These are phyloP conservation scores for Aschersonia sp. DNA, from an alignment of 2,329 filamentous ascomycete species.

Conservation along the genomic window DNA sequence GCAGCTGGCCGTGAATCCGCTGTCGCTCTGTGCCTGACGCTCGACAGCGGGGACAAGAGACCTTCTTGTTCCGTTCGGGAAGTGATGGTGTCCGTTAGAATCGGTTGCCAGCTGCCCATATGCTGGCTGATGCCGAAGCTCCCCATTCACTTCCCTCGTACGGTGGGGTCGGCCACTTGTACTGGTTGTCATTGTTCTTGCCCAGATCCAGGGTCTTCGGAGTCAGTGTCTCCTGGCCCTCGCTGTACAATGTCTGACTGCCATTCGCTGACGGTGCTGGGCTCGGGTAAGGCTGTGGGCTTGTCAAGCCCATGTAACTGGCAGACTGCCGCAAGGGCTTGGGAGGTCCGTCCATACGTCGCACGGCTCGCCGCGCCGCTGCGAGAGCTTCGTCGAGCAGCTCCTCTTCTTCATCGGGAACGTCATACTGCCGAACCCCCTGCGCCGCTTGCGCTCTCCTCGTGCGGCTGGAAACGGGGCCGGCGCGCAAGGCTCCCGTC, in stretches of 20 bases:
- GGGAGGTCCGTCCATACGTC: constrained; percentile 44
- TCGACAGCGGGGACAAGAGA: too few species aligned
- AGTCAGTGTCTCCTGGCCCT: constrained; percentile 44
- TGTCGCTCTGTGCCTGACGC: too few species aligned
- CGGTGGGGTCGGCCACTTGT: constrained; percentile 89
- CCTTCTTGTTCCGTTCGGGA: too few species aligned
- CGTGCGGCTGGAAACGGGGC: constrained; percentile 66
- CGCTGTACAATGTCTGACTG: constrained; percentile 61
- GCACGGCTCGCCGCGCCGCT: constrained; percentile 62
- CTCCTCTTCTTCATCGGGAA: constrained; percentile 92
- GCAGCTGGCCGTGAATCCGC: too few species aligned
- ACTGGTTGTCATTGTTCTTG: constrained; percentile 36
- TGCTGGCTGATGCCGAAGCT: constrained; percentile 65
- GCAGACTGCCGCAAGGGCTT: constrained; percentile 44
- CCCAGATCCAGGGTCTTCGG: constrained; percentile 59
- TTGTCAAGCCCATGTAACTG: constrained; percentile 46
- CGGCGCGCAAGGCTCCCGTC: constrained; percentile 36
- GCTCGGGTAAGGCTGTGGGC: constrained; percentile 41
- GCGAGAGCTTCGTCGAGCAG: constrained; percentile 78
- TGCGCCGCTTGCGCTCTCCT: constrained; percentile 61
- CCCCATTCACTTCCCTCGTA: constrained; percentile 93
- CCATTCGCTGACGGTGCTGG: constrained; percentile 71
- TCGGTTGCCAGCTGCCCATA: constrained; percentile 57
- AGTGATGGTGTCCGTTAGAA: constrained; percentile 22
- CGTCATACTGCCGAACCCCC: constrained; percentile 76